Evolutionary conservation across 305 asterid genomes (phyloP).

Genomic region (Fraxinus paxiana): DNA sequence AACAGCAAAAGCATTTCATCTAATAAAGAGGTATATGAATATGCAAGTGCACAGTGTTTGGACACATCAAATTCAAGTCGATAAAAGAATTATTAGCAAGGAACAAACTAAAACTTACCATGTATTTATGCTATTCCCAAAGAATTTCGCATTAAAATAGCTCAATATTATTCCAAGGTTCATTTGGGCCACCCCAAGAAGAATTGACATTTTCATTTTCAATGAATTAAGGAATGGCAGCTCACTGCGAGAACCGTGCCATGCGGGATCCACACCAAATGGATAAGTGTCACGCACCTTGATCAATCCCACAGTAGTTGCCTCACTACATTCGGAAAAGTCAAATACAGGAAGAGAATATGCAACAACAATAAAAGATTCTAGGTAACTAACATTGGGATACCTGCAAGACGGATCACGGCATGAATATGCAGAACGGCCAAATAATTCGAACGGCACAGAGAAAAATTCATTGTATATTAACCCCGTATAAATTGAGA

Average conservation of each 20-base stretch:
- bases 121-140: constrained; percentile 61
- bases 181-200: constrained; percentile 91
- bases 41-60: background rate
- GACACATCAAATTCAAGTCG: constrained; percentile 2
- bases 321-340: constrained; percentile 51
- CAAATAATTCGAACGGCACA: constrained; percentile 73
- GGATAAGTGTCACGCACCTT: constrained; percentile 78
- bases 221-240: constrained; percentile 80
- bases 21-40: constrained; percentile 8
- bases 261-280: constrained; percentile 87
- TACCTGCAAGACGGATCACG: constrained; percentile 89
- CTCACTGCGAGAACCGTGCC: constrained; percentile 93
- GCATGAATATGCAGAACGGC: constrained; percentile 75
- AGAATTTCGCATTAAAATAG: constrained; percentile 67
- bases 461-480: constrained; percentile 91
- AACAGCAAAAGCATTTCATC: background rate
- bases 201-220: constrained; percentile 94
- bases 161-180: constrained; percentile 86
- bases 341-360: constrained; percentile 15
- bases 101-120: constrained; percentile 48
- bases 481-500: constrained; percentile 88
- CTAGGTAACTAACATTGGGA: constrained; percentile 22
- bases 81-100: constrained; percentile 5
- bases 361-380: constrained; percentile 20
- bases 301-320: constrained; percentile 72